Base-by-base conservation (phyloP, 192 early-diverging fungal genomes). In the Linderina pennispora region DNA sequence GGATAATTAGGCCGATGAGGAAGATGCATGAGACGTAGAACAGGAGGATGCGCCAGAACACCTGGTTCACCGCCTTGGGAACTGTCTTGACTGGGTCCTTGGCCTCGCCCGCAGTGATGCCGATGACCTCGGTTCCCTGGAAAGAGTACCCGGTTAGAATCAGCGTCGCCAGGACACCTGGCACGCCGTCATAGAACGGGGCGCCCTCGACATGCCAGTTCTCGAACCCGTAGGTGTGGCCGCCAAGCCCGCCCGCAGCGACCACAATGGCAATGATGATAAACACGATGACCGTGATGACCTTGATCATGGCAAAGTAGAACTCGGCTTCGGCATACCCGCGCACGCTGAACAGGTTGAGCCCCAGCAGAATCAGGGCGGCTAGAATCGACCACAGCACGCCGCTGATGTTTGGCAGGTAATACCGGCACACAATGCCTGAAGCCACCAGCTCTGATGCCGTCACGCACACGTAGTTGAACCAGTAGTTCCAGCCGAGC, bases 251-350 rank as follows among this genome's bases (percentile, higher is more conserved):
- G 25, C 74, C 82, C 19, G 62, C 63, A 23, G 61, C 76, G 41
- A 83, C 78, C 32, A 85, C 34, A 40, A 84, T 73, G 18, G 73
- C 81, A 34, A 88, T 65, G 43, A 88, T 72, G 50, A 89, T 81
- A 40, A 86, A 88, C 44, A 87, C 26, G 14, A 84, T 16, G 24
- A 85, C 78, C 23, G 81, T 69, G 16, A 85, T 39, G 41, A 91
- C 77, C 55, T 91, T 91, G 75, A 84, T 80, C 43, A 87, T 40
- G 17, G 74, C 69, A n/a, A 90, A 60, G 65, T 76, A 78, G 52
- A 84, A 91, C 53, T 90, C 88, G 17, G 75, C 64, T 53, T 90
- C 88, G 43, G 85, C 88, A 71, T 83, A 90, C 13, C 80, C 79
- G 33, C 65, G 63, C 3, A 82, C 82, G 0, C 76, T 67, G 26